Conservation (phyloP, 192 early-diverging fungal genomes). For the Funneliformis mosseae region DNA sequence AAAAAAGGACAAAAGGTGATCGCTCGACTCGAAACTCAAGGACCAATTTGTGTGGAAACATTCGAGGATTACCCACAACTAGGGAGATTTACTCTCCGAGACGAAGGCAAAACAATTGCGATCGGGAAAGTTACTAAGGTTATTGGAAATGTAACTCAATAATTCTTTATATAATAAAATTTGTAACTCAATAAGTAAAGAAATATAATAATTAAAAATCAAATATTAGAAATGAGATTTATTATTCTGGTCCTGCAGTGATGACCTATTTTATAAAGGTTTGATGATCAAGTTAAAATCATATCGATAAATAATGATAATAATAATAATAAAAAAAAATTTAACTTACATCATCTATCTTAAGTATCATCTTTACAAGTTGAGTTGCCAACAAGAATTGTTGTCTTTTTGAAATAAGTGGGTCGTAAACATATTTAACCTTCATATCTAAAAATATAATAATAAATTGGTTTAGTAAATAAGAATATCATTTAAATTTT, state of each 20-base stretch:
- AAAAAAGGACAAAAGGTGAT: constrained; percentile 91
- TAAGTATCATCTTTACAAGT: constrained; percentile 98
- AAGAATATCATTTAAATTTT: neutral
- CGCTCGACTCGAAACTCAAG: constrained; percentile 77
- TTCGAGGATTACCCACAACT: constrained; percentile 87
- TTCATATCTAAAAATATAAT: constrained; percentile 90
- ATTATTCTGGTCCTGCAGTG: no score
- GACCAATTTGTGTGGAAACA: constrained; percentile 83
- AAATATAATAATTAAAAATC: neutral
- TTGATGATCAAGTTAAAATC: neutral
- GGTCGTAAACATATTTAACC: constrained; percentile 98
- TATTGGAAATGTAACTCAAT: constrained; percentile 19
- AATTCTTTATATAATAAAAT: neutral
- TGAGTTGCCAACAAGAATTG: constrained; percentile 98
- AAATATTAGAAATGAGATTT: no score
- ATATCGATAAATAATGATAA: neutral
- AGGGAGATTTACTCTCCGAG: constrained; percentile 97
- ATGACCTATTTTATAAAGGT: neutral
- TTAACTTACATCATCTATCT: constrained; percentile 84
- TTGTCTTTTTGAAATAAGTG: constrained; percentile 98
- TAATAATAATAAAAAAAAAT: neutral
- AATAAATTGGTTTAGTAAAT: neutral
- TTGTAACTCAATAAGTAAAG: neutral
- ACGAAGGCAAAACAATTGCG: constrained; percentile 95
- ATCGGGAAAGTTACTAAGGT: constrained; percentile 90